Conservation (phyloP, 306 rosid genomes). For the Alnus glutinosa region DNA sequence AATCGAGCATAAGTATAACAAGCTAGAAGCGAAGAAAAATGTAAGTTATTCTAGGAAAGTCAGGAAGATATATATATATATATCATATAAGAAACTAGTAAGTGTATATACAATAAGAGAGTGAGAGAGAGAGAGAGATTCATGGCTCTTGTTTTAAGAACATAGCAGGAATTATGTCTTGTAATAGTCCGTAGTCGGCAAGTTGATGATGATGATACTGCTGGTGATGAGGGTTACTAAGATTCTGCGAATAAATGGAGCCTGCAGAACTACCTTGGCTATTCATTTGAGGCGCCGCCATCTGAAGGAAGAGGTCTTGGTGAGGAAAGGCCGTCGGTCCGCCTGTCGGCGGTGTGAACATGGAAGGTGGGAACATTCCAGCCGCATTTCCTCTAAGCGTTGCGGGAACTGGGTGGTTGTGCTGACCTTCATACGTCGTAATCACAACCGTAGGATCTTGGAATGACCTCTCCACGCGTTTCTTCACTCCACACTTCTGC, state of each 20-base stretch:
- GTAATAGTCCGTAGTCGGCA: conserved; percentile 64
- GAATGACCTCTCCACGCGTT: conserved; percentile 80
- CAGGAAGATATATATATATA: background rate
- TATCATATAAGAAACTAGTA: background rate
- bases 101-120: conserved; percentile 31
- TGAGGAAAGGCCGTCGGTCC: conserved; percentile 46
- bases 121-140: background rate
- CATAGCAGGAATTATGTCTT: conserved; percentile 71
- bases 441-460: conserved; percentile 74
- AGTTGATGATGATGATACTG: conserved; percentile 36
- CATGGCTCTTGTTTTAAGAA: conserved; percentile 63
- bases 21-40: background rate
- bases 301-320: conserved; percentile 38
- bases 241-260: conserved; percentile 27
- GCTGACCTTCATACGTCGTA: conserved; percentile 87
- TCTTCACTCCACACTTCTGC: conserved; percentile 80
- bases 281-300: conserved; percentile 10
- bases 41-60: background rate
- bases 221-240: conserved; percentile 26
- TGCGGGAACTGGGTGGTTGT: conserved; percentile 84
- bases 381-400: conserved; percentile 66
- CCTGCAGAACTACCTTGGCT: conserved; percentile 7
- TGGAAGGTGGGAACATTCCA: conserved; percentile 55
- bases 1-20: background rate
- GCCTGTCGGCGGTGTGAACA: conserved; percentile 30